Conservation (phyloP, 2,329 filamentous ascomycete species). For the Alternaria conjuncta region DNA sequence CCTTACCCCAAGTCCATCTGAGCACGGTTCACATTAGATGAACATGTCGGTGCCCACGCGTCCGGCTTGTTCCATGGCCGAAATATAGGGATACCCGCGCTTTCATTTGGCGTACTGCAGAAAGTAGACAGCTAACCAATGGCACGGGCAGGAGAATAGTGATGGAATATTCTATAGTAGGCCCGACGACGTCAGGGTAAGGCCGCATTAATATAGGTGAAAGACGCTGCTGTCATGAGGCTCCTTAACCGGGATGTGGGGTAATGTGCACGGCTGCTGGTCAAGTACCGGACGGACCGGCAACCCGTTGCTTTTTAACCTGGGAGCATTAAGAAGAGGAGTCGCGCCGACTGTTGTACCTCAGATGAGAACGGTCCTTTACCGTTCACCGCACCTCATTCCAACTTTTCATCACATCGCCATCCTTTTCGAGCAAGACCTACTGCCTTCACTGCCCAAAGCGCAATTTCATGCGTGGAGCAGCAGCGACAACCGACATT, state of each 20-base stretch:
- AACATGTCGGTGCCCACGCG: slow-evolving; percentile 3
- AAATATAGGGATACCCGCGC: slow-evolving; percentile 20
- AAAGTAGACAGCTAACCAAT: slow-evolving; percentile 19
- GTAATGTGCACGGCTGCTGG: slow-evolving; percentile 17
- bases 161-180: slow-evolving; percentile 33
- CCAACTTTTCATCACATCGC: not conserved
- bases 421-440: not conserved
- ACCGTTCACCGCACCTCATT: not conserved
- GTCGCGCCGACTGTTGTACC: not conserved
- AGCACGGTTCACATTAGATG: slow-evolving; percentile 11
- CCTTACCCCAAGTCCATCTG: not conserved
- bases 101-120: slow-evolving; percentile 12
- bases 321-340: not conserved
- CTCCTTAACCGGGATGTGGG: slow-evolving; percentile 14
- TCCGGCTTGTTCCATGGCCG: slow-evolving; percentile 21
- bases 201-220: slow-evolving; percentile 22
- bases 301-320: slow-evolving; percentile 6
- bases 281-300: slow-evolving; percentile 16
- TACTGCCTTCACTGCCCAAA: not conserved
- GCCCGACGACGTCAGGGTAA: slow-evolving; percentile 15
- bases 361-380: not conserved
- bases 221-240: slow-evolving; percentile 11
- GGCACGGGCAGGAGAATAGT: slow-evolving; percentile 16
- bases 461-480: not conserved
- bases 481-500: not conserved